Evolutionary conservation across 257 asterid species (phyloP).

Genomic region (Solanum pinnatisectum): DNA sequence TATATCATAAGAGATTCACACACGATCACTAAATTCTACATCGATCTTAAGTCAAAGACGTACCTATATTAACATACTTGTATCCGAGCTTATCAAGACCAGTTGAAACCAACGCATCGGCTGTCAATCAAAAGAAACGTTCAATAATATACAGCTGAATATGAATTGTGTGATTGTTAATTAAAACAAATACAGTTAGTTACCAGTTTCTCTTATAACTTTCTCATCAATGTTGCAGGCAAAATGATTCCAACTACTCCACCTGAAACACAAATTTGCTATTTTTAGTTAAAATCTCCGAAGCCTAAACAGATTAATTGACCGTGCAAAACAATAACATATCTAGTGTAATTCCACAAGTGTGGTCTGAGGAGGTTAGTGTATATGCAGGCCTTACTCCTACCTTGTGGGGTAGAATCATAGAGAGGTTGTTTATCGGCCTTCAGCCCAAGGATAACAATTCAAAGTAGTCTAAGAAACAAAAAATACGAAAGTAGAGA

Average conservation of each 20-base stretch:
- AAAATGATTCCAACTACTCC: conserved; percentile 98
- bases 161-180: not conserved
- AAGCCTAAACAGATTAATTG: not conserved
- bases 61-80: conserved; percentile 80
- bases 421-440: not conserved
- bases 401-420: not conserved
- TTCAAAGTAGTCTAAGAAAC: not conserved
- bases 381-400: not conserved
- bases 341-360: not conserved
- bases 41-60: not conserved
- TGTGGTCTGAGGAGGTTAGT: fast-evolving
- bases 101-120: conserved; percentile 90
- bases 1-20: not conserved
- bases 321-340: not conserved
- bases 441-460: not conserved
- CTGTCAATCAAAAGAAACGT: conserved; percentile 24
- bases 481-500: too few species aligned
- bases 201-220: conserved; percentile 67
- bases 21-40: not conserved
- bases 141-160: not conserved
- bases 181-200: not conserved
- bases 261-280: conserved; percentile 24
- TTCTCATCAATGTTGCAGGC: conserved; percentile 58
- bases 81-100: conserved; percentile 84
- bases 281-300: not conserved